These are phyloP conservation scores for Hypoxylon fragiforme DNA, from an alignment of 495 filamentous ascomycete species.

Conservation along the genomic window DNA sequence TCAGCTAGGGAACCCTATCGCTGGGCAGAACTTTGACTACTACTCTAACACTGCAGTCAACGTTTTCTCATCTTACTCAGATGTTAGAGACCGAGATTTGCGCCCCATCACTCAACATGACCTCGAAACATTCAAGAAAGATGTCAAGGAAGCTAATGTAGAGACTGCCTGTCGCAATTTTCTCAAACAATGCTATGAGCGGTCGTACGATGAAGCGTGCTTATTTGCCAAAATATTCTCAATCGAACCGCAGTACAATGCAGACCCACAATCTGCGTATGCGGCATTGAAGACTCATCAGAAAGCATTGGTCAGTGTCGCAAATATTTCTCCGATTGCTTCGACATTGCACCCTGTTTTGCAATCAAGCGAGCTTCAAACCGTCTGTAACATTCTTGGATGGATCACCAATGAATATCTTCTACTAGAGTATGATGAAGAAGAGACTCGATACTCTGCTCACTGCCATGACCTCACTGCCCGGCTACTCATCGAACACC, in stretches of 20 bases:
- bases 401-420: conserved; percentile 81
- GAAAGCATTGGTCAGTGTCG: conserved; percentile 46
- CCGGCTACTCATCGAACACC: conserved; percentile 55
- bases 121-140: conserved; percentile 53
- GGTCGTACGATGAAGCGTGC: conserved; percentile 50
- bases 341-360: conserved; percentile 49
- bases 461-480: conserved; percentile 67
- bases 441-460: conserved; percentile 72
- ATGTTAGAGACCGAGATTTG: conserved; percentile 51
- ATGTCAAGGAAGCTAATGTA: conserved; percentile 46
- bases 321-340: conserved; percentile 51
- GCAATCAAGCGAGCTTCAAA: conserved; percentile 46
- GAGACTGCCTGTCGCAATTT: conserved; percentile 53
- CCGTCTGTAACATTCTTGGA: conserved; percentile 75
- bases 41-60: conserved; percentile 64
- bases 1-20: conserved; percentile 61
- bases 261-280: conserved; percentile 48
- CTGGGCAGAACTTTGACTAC: conserved; percentile 53
- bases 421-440: conserved; percentile 72
- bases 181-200: conserved; percentile 54
- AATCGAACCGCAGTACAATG: conserved; percentile 51
- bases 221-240: conserved; percentile 53
- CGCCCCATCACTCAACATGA: conserved; percentile 58
- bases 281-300: conserved; percentile 44
- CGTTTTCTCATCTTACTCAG: conserved; percentile 49